Percentiles rank a stretch among this genome's conserved stretches.
These are phyloP conservation scores for Albatrellus ellisii DNA, from an alignment of 768 basidiomycete genomes.

Conservation along the genomic window DNA sequence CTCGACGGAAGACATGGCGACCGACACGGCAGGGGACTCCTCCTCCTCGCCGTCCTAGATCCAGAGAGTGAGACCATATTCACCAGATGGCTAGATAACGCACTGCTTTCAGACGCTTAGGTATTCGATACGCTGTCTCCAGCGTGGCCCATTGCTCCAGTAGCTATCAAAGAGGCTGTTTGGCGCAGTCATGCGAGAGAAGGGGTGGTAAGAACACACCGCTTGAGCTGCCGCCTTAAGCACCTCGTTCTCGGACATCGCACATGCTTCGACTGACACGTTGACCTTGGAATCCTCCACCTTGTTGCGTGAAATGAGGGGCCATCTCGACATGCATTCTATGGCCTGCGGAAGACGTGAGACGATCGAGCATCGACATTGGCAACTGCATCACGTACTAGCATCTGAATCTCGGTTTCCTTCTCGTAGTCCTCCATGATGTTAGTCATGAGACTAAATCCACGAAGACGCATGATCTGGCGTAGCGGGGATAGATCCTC, in stretches of 20 bases:
- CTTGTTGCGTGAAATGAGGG: conserved; percentile 77
- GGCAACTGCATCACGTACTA: conserved; percentile 33
- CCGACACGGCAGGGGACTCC: conserved; percentile 4
- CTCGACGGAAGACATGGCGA: background rate
- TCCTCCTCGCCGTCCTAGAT: conserved; percentile 18
- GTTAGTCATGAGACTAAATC: conserved; percentile 85
- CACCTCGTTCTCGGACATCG: conserved; percentile 39
- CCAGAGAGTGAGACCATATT: background rate
- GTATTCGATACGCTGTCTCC: conserved; percentile 75
- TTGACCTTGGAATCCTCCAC: conserved; percentile 67
- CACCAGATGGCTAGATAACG: conserved; percentile 7
- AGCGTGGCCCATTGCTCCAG: conserved; percentile 71
- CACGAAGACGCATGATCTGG: conserved; percentile 84
- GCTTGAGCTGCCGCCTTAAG: conserved; percentile 48
- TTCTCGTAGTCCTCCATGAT: conserved; percentile 63
- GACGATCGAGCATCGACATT: background rate
- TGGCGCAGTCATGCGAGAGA: background rate
- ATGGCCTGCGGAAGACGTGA: conserved; percentile 31
- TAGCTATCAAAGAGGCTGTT: conserved; percentile 31
- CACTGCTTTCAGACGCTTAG: conserved; percentile 45
- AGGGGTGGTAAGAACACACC: conserved; percentile 25
- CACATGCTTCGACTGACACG: conserved; percentile 42
- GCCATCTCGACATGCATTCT: conserved; percentile 65
- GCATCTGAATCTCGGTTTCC: conserved; percentile 56
- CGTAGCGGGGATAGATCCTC: conserved; percentile 66